Evolutionary conservation across 83 land plant genomes (phyloP).

Genomic region (Larix sibirica): DNA sequence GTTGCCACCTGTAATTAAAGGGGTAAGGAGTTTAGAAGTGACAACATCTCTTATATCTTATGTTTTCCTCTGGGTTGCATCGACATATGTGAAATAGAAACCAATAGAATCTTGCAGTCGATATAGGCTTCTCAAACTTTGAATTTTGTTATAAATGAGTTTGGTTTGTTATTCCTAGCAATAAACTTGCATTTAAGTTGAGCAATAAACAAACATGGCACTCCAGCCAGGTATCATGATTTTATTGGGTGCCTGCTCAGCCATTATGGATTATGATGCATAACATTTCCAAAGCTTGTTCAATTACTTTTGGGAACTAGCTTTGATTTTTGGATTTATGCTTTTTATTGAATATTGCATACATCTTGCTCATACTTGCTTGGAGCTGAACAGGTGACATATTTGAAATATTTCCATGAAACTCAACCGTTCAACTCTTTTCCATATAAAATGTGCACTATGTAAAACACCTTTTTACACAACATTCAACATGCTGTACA

Average conservation of each 20-base stretch:
- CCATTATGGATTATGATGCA: neutral
- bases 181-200: neutral
- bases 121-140: neutral
- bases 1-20: slow-evolving; percentile 75
- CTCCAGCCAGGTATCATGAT: neutral
- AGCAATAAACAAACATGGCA: neutral
- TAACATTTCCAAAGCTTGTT: neutral
- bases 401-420: neutral
- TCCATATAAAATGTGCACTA: neutral
- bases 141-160: neutral
- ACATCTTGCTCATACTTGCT: neutral
- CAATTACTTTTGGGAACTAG: neutral
- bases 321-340: neutral
- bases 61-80: slow-evolving; percentile 86
- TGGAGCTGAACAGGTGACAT: neutral
- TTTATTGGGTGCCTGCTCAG: neutral
- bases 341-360: neutral
- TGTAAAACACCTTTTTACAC: neutral
- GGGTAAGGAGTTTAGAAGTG: slow-evolving; percentile 83
- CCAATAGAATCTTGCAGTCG: neutral
- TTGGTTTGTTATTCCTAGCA: neutral
- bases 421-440: neutral
- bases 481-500: neutral
- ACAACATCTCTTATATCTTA: slow-evolving; percentile 78
- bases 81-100: slow-evolving; percentile 77